Percentiles rank a stretch among this genome's conserved stretches.
These are phyloP conservation scores for Ochetophila trinervis DNA, from an alignment of 306 rosid genomes.

Conservation along the genomic window DNA sequence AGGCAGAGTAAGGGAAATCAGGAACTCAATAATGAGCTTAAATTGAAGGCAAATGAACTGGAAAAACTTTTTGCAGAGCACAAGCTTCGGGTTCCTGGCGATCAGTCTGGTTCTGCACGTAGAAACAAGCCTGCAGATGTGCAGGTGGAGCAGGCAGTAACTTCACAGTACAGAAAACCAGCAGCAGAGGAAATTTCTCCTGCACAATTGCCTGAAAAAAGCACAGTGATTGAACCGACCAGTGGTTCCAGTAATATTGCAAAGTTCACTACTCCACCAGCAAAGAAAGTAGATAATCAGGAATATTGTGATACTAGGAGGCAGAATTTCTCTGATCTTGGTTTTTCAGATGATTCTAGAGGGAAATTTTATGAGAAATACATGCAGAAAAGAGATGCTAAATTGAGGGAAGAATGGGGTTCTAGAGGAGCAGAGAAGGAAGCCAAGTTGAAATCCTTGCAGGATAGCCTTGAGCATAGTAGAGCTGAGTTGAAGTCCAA, in stretches of 20 bases:
- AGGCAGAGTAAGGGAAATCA: constrained; percentile 90
- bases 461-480: constrained; percentile 83
- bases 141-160: constrained; percentile 47
- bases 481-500: constrained; percentile 78
- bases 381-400: constrained; percentile 92
- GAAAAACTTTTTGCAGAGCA: constrained; percentile 98
- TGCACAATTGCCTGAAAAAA: constrained; percentile 36
- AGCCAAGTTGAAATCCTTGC: constrained; percentile 94
- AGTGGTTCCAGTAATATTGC: constrained; percentile 39
- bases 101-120: constrained; percentile 64
- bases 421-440: constrained; percentile 83
- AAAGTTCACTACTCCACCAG: constrained; percentile 34
- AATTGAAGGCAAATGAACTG: constrained; percentile 92
- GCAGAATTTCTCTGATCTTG: constrained; percentile 51
- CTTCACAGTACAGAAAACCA: constrained; percentile 42
- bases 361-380: constrained; percentile 85
- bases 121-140: constrained; percentile 55
- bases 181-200: constrained; percentile 50
- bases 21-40: constrained; percentile 85
- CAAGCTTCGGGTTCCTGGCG: constrained; percentile 90
- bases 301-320: constrained; percentile 48
- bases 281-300: constrained; percentile 41
- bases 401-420: constrained; percentile 83
- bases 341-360: constrained; percentile 66
- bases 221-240: constrained; percentile 33